Evolutionary conservation across 2,329 filamentous ascomycete genomes (phyloP).

Genomic region (Fonsecaea multimorphosa): DNA sequence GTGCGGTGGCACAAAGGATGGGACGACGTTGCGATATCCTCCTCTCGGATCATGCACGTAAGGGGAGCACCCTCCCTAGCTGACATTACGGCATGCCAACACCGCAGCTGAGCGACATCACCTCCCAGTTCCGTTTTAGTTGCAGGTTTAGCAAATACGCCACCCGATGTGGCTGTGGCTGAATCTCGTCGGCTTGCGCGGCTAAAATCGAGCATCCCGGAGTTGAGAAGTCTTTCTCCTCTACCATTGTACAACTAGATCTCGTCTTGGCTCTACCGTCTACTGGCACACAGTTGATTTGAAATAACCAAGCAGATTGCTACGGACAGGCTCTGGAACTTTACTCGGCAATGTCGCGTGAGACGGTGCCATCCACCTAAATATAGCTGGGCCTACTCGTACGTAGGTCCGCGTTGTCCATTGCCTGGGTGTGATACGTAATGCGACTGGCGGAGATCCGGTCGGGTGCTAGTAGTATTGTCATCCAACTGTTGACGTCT

Average conservation of each 20-base stretch:
- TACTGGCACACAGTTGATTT: background rate
- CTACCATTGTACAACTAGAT: no score
- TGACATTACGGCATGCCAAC: no score
- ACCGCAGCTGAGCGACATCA: background rate
- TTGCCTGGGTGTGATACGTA: background rate
- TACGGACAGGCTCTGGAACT: background rate
- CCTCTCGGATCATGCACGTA: slow-evolving; percentile 14
- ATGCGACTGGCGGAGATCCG: slow-evolving; percentile 8
- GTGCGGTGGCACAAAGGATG: slow-evolving; percentile 6
- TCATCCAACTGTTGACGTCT: background rate
- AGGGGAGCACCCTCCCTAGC: background rate
- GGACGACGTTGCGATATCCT: slow-evolving; percentile 19
- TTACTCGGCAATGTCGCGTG: background rate
- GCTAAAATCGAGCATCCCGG: slow-evolving; percentile 5
- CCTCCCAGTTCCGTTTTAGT: slow-evolving; percentile 10
- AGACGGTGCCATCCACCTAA: background rate
- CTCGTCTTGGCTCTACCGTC: background rate
- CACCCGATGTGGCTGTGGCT: background rate
- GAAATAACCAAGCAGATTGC: background rate
- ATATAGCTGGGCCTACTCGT: slow-evolving; percentile 7
- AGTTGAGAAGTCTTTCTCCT: background rate
- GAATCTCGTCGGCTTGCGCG: background rate
- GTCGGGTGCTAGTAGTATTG: background rate
- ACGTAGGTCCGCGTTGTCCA: background rate
- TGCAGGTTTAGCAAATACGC: slow-evolving; percentile 11